These are phyloP conservation scores for Aspergillus tamarii DNA, from an alignment of 2,329 filamentous ascomycete genomes.

Conservation along the genomic window DNA sequence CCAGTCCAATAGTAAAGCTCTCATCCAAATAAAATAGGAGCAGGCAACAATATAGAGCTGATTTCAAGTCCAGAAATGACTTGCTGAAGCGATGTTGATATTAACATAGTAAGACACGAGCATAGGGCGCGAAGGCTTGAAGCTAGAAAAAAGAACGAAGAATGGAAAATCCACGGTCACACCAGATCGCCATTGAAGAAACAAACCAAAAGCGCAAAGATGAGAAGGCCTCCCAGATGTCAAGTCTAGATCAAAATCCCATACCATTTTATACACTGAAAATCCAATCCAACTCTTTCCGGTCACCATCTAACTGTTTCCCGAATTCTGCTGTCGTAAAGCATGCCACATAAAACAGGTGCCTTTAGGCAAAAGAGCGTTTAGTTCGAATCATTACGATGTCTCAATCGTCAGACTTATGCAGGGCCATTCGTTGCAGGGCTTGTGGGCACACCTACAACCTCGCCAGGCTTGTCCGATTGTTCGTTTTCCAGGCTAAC, in stretches of 20 bases:
- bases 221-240: constrained; percentile 9
- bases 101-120: not conserved
- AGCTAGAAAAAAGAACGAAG: not conserved
- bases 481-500: constrained; percentile 5
- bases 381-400: not conserved
- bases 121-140: not conserved
- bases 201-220: not conserved
- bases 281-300: constrained; percentile 1
- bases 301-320: constrained; percentile 1
- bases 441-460: not conserved
- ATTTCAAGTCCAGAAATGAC: not conserved
- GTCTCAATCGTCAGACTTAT: constrained; percentile 1
- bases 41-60: not conserved
- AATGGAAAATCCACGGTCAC: not conserved
- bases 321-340: constrained; percentile 12
- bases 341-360: constrained; percentile 13
- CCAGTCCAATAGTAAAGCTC: not conserved
- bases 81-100: not conserved
- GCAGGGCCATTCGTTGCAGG: not conserved
- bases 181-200: not conserved
- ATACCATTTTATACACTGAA: constrained; percentile 5
- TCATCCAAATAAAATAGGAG: not conserved
- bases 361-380: not conserved
- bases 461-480: not conserved
- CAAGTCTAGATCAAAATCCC: constrained; percentile 1